These are phyloP conservation scores for Leishmania gerbilli DNA, from an alignment of 208 protist species.

Conservation along the genomic window DNA sequence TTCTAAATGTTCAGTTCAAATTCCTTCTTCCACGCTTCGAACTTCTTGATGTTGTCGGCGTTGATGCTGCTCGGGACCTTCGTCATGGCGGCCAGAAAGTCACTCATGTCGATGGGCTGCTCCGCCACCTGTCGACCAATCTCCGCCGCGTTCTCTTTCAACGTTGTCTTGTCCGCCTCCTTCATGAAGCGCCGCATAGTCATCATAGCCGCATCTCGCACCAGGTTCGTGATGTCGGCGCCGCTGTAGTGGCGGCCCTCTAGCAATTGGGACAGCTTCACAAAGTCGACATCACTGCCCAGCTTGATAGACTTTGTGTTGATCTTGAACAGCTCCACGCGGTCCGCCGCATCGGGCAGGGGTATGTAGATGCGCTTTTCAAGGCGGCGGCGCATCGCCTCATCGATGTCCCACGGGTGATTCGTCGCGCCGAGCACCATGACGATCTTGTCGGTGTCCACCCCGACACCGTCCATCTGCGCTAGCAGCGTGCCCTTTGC, in stretches of 20 bases:
- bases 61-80: slow-evolving; percentile 91
- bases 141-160: slow-evolving; percentile 78
- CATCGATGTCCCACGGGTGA: slow-evolving; percentile 94
- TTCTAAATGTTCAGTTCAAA: slow-evolving; percentile 76
- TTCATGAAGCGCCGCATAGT: slow-evolving; percentile 90
- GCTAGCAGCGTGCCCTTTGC: slow-evolving; percentile 99
- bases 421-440: slow-evolving; percentile 95
- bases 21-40: slow-evolving; percentile 90
- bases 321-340: slow-evolving; percentile 84
- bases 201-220: slow-evolving; percentile 94
- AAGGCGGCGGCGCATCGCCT: slow-evolving; percentile 90
- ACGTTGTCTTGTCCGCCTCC: slow-evolving; percentile 67
- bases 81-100: slow-evolving; percentile 79
- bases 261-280: slow-evolving; percentile 66
- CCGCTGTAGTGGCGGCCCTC: slow-evolving; percentile 90
- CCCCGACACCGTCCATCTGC: slow-evolving; percentile 94
- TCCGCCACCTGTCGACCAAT: slow-evolving; percentile 80
- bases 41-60: slow-evolving; percentile 80
- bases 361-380: slow-evolving; percentile 95
- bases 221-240: slow-evolving; percentile 91
- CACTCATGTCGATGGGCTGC: slow-evolving; percentile 83
- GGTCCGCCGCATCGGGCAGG: slow-evolving; percentile 76
- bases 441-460: slow-evolving; percentile 76
- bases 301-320: slow-evolving; percentile 78
- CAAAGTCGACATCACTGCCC: slow-evolving; percentile 79